Base-by-base conservation (phyloP, 345 rosid species). In the Nasturtium officinale region DNA sequence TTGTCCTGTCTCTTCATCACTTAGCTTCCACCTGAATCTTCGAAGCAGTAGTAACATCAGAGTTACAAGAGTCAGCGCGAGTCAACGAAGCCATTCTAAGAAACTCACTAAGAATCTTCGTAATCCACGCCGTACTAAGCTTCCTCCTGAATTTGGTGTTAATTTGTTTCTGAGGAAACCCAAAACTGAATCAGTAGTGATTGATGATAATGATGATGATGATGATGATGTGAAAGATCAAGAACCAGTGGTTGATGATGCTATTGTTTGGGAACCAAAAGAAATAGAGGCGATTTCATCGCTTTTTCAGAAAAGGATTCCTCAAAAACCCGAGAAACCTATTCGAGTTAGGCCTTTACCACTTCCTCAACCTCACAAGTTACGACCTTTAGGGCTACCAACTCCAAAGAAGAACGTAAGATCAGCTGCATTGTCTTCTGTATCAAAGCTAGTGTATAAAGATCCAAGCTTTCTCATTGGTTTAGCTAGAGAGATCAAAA, bases 101-200 rank as follows among this genome's bases (percentile, higher is more conserved):
- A 87, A 81, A 71, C 77, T 74, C 38, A 80, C 90, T 64, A 87
- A 83, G 80, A 90, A 89, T 77, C 86, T 77, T 38, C 89, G 81
- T 26, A 73, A 82, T 67, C 96, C 91, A 2, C 84, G 95, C 35
- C 93, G 87, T 15, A 38, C 81, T 28, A 86, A 95, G 82, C 88
- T 86, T 60, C 97, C 96, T 65, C 96, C 97, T 4, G 90, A 87
- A 4, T 87, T 91, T 18, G 98, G 99, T 21, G 87, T 89, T 38
- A 89, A 88, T 61, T 73, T 94, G 76, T 89, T 91, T 83, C 81
- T 84, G 58, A 83, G 85, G 77, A 87, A 88, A 83, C 86, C 91
- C 16, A 69, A 61, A 17, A 33, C 15, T 37, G 59, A 74, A 32
- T 38, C 48, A 9, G 1, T 53, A 11, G 51, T 62, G 57, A n/a